Conservation (phyloP, 352 stramenopile genomes). For the Globisporangium polare region DNA sequence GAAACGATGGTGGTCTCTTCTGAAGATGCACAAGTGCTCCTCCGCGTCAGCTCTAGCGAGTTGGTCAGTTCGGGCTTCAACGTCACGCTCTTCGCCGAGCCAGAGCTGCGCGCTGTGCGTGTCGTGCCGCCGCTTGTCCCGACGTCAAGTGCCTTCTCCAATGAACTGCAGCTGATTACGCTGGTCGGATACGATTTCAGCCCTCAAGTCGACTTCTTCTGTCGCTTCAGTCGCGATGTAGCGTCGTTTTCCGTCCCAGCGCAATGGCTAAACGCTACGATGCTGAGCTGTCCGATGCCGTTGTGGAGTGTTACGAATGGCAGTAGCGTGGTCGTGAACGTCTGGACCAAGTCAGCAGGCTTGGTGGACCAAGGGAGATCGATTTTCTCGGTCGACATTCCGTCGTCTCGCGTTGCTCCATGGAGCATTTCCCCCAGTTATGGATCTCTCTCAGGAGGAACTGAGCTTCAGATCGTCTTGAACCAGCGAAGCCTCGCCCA, state of each 20-base stretch:
- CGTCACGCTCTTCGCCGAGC: slow-evolving; percentile 25
- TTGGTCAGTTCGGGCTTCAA: slow-evolving; percentile 31
- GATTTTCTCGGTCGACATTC: slow-evolving; percentile 6
- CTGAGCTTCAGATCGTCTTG: slow-evolving; percentile 1
- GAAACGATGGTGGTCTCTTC: neutral
- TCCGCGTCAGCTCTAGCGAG: slow-evolving; percentile 19
- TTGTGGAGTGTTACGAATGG: slow-evolving; percentile 15
- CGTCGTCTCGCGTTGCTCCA: neutral
- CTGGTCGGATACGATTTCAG: slow-evolving; percentile 46
- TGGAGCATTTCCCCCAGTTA: slow-evolving; percentile 27
- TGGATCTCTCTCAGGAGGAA: slow-evolving; percentile 18
- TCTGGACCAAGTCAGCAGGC: slow-evolving; percentile 25
- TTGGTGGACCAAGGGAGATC: slow-evolving; percentile 4
- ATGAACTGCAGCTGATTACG: slow-evolving; percentile 11
- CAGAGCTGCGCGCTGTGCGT: slow-evolving; percentile 21
- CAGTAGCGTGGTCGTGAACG: slow-evolving; percentile 17
- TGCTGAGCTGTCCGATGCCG: slow-evolving; percentile 26
- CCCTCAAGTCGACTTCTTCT: slow-evolving; percentile 22
- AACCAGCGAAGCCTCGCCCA: neutral
- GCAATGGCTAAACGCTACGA: slow-evolving; percentile 31
- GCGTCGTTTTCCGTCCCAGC: slow-evolving; percentile 23
- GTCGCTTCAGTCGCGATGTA: slow-evolving; percentile 27
- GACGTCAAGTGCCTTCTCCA: neutral
- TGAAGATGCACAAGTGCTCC: slow-evolving; percentile 18
- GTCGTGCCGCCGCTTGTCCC: neutral